phyloP scores from a whole-genome alignment of 2,329 filamentous ascomycete species.

The Fusarium haematococcum region DNA sequence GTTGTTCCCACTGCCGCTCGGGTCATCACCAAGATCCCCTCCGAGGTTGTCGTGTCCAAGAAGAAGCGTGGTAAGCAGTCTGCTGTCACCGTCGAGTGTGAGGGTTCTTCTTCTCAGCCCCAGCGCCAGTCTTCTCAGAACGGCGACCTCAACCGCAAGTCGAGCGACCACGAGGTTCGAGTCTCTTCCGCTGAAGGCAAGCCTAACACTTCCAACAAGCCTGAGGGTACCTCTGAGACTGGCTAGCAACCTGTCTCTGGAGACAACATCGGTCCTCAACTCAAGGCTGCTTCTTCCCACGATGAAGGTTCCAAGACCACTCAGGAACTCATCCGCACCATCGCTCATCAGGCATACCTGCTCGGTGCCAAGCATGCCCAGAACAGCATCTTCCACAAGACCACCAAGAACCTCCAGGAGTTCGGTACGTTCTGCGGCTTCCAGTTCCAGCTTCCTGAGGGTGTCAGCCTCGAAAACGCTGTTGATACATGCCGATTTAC shows the following conservation, averaged over 20 bases:
- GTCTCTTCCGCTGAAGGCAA: neutral
- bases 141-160: neutral
- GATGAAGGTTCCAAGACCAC: neutral
- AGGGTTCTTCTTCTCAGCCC: neutral
- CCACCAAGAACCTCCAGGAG: neutral
- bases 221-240: neutral
- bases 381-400: neutral
- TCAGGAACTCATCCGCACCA: neutral
- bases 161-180: neutral
- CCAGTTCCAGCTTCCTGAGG: neutral
- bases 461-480: neutral
- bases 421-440: neutral
- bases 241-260: neutral
- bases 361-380: neutral
- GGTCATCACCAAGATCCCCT: neutral
- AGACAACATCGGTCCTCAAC: neutral
- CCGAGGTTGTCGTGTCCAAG: slow-evolving; percentile 3
- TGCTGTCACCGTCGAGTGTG: neutral
- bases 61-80: slow-evolving; percentile 1
- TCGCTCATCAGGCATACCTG: neutral
- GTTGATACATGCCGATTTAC: neutral
- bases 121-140: neutral
- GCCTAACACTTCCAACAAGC: neutral
- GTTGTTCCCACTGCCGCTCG: neutral
- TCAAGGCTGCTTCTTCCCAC: neutral